These are phyloP conservation scores for Metschnikowia henanensis DNA, from an alignment of 805 yeast species.

Conservation along the genomic window DNA sequence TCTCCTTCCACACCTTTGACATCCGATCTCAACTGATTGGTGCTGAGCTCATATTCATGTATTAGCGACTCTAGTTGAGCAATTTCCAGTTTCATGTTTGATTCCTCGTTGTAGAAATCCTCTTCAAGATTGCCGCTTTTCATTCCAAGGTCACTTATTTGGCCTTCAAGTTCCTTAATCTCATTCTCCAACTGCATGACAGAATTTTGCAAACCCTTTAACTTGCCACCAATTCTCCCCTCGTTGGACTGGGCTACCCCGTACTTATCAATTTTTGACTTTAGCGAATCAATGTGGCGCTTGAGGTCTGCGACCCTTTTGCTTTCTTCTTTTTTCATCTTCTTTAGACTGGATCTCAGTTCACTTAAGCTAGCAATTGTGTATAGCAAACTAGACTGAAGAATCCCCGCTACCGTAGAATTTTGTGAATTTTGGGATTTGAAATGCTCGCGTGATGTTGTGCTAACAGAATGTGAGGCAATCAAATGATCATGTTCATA, in stretches of 20 bases:
- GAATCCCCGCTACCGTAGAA: slow-evolving; percentile 25
- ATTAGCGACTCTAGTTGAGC: slow-evolving; percentile 23
- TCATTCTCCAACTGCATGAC: slow-evolving; percentile 40
- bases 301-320: slow-evolving; percentile 32
- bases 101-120: slow-evolving; percentile 20
- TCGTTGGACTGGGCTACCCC: slow-evolving; percentile 27
- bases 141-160: slow-evolving; percentile 17
- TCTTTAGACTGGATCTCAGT: slow-evolving; percentile 27
- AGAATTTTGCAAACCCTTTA: slow-evolving; percentile 41
- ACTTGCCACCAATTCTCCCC: slow-evolving; percentile 33
- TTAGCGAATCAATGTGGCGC: slow-evolving; percentile 33
- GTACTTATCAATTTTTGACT: slow-evolving; percentile 32
- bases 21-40: slow-evolving; percentile 21
- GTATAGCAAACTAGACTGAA: slow-evolving; percentile 34
- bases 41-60: slow-evolving; percentile 24
- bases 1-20: slow-evolving; percentile 27
- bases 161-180: slow-evolving; percentile 24
- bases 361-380: slow-evolving; percentile 28
- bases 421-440: slow-evolving; percentile 11
- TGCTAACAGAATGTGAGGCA: slow-evolving; percentile 30
- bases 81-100: slow-evolving; percentile 23
- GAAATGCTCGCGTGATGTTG: slow-evolving; percentile 16
- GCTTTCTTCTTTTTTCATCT: slow-evolving; percentile 39
- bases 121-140: slow-evolving; percentile 17
- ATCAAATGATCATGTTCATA: slow-evolving; percentile 16